Conservation (phyloP, 805 yeast species). For the Yamadazyma olivae region DNA sequence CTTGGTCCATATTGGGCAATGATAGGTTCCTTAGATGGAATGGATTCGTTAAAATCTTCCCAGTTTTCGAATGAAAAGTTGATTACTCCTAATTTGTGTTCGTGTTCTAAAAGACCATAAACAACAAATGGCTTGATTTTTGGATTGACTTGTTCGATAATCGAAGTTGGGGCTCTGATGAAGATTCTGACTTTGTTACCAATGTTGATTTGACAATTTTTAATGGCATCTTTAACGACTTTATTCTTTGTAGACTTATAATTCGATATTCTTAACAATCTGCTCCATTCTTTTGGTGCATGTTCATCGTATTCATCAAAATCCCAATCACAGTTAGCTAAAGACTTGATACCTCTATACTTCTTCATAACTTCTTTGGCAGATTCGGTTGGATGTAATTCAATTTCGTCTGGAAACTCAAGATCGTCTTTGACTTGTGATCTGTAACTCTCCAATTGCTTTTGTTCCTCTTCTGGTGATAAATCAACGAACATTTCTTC, state of each 20-base stretch:
- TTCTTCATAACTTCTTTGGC: conserved; percentile 73
- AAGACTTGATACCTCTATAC: conserved; percentile 83
- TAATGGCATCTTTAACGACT: conserved; percentile 55
- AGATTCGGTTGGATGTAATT: conserved; percentile 69
- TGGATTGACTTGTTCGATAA: conserved; percentile 5
- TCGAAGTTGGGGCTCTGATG: conserved; percentile 33
- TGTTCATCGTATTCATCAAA: conserved; percentile 75
- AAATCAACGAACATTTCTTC: conserved; percentile 70
- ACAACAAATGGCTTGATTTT: conserved; percentile 50
- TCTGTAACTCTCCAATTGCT: conserved; percentile 69
- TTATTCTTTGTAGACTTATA: conserved; percentile 73
- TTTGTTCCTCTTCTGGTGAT: conserved; percentile 77
- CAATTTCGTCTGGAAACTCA: conserved; percentile 95
- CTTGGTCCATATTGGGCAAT: conserved; percentile 93
- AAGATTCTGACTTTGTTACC: conserved; percentile 65
- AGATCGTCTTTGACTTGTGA: conserved; percentile 73
- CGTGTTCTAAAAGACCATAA: conserved; percentile 78
- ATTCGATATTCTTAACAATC: conserved; percentile 70
- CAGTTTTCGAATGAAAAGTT: conserved; percentile 82
- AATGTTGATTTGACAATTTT: conserved; percentile 38
- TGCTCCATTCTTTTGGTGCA: conserved; percentile 75
- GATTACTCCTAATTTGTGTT: conserved; percentile 79
- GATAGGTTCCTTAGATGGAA: conserved; percentile 77
- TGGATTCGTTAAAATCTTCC: conserved; percentile 85
- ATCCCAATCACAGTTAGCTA: conserved; percentile 84